Conservation (phyloP, 202 grass and related monocot genomes). For the Elaeis oleifera region DNA sequence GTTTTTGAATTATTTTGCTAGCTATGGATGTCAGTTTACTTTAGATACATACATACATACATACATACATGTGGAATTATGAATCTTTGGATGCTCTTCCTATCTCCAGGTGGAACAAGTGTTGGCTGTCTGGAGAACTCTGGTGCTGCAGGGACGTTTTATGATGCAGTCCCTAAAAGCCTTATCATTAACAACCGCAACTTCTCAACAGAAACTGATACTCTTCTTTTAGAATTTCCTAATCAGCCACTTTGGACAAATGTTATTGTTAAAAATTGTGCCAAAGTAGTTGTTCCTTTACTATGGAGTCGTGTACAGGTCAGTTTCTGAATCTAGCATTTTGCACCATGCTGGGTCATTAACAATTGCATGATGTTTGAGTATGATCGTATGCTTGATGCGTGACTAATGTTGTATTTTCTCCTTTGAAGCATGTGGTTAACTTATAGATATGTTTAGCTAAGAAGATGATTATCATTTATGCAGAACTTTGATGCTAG, state of each 20-base stretch:
- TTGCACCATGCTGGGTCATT: not conserved
- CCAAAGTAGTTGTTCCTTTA: conserved; percentile 93
- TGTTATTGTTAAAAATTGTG: conserved; percentile 85
- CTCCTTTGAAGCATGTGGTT: too few relatives aligned
- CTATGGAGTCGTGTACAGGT: conserved; percentile 99
- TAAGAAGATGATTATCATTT: too few relatives aligned
- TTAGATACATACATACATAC: not conserved
- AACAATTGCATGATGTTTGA: not conserved
- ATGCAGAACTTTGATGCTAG: too few relatives aligned
- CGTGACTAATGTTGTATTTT: too few relatives aligned
- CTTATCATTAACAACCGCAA: conserved; percentile 90
- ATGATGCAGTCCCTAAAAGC: conserved; percentile 96
- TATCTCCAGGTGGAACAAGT: conserved; percentile 54
- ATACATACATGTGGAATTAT: not conserved
- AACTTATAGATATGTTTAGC: too few relatives aligned
- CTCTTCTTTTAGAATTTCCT: conserved; percentile 93
- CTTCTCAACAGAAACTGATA: conserved; percentile 93
- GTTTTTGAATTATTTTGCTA: not conserved
- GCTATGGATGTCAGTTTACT: not conserved
- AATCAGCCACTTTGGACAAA: conserved; percentile 99
- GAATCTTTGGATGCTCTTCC: not conserved
- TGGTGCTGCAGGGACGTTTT: conserved; percentile 96
- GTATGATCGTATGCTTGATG: not conserved
- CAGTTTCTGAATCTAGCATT: not conserved
- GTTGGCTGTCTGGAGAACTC: conserved; percentile 84